phyloP scores from a whole-genome alignment of 1,284 basidiomycete species.

The Ceratobasidium sp. region DNA sequence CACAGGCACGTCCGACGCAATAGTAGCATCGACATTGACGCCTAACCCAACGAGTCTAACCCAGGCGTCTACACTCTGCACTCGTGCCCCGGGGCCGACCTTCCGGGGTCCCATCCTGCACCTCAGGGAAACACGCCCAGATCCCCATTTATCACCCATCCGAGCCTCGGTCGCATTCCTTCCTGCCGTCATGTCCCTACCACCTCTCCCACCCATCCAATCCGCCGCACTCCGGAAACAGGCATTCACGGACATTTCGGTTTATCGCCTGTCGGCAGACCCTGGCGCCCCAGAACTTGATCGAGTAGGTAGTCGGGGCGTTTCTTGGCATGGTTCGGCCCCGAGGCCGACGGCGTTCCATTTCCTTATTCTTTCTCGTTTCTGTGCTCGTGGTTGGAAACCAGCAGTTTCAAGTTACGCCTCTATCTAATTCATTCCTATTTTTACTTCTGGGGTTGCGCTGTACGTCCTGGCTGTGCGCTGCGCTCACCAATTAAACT shows the following conservation, averaged over 20 bases:
- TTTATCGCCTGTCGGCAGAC: constrained; percentile 11
- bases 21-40: too few species aligned
- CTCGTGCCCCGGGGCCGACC: too few species aligned
- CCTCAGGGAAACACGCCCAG: not conserved
- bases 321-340: not conserved
- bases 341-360: not conserved
- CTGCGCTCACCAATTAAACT: too few species aligned
- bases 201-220: not conserved
- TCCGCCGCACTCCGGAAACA: constrained; percentile 7
- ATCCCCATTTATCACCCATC: not conserved
- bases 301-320: not conserved
- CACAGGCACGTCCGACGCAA: too few species aligned
- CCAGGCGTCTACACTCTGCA: too few species aligned
- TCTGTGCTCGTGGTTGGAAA: not conserved
- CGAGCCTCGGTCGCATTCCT: not conserved
- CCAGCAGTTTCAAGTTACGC: not conserved
- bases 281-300: not conserved
- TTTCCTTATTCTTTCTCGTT: not conserved
- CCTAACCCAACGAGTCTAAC: too few species aligned
- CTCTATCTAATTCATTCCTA: not conserved
- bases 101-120: not conserved
- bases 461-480: too few species aligned
- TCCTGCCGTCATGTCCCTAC: not conserved
- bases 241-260: constrained; percentile 10
- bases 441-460: not conserved